Base-by-base conservation (phyloP, 2,329 filamentous ascomycete species). In the Alternaria hordeiaustralica region DNA sequence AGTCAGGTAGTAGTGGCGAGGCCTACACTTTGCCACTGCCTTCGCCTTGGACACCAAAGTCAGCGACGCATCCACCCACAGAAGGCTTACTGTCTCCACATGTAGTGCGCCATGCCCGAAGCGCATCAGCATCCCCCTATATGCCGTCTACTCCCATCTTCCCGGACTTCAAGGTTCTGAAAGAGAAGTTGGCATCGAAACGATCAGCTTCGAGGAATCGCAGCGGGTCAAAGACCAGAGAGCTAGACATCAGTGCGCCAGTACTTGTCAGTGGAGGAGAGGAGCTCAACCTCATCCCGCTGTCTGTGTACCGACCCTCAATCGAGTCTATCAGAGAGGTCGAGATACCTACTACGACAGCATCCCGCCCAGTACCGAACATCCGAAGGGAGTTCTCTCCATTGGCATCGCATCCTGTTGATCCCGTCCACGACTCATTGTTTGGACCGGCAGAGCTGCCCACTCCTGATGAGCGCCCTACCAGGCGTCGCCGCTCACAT, bases 201-300 rank as follows among this genome's bases (percentile, higher is more conserved):
- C 65, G 74, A 61, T 64, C 73, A 18, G 69, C 65, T 36, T 72
- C 75, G 9, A 66, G 66, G 46, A 68, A 63, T 11, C 71, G 72
- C 50, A 71, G 65, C 58, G 69, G 67, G 15, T 71, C 69, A 11
- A 71, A 70, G 58, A 61, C 69, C 11, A 71, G 67, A 30, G 73
- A 75, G 28, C 65, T 79, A 30, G 67, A 78, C 9, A 80, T 79
- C 54, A 72, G 76, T 15, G 68, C 73, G 2, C 77, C 78, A 18
- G 67, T 74, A 7, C 71, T 79, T 7, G 69, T 78, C 28, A 78
- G 77, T 55, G 71, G 72, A 11, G 73, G 69, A n/a, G 73, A 75
- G 20, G 73, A 75, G 7, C 62, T 78, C 18, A 67, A 70, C 21
- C 65, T 77, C 13, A 67, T 76, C 15, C 70, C 76, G 6, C 33